Percentiles rank a stretch among this genome's conserved stretches.
Conservation (phyloP, 495 filamentous ascomycete genomes). For the Penicillium malachiteum region DNA sequence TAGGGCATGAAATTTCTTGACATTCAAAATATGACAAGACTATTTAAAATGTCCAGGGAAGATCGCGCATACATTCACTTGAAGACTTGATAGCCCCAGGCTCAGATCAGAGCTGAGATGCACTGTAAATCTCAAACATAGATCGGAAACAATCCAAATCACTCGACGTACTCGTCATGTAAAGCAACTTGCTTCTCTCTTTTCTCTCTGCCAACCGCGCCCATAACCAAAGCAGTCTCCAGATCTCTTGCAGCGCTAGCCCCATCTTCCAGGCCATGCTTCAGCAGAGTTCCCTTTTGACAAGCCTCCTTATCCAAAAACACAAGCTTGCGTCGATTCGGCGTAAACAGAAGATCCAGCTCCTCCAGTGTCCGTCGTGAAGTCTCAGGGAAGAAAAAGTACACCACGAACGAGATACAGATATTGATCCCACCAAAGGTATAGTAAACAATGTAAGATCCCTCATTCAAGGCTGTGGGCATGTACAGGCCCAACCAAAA, state of each 20-base stretch:
- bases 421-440: background rate
- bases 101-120: too few relatives aligned
- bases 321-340: background rate
- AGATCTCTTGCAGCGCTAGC: background rate
- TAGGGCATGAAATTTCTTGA: too few relatives aligned
- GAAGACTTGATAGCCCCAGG: too few relatives aligned
- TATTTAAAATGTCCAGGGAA: too few relatives aligned
- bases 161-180: background rate
- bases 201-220: background rate
- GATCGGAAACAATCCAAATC: background rate
- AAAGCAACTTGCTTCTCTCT: background rate
- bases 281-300: background rate
- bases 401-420: background rate
- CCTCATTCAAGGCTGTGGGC: slow-evolving; percentile 1
- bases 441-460: slow-evolving; percentile 1
- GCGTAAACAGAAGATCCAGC: background rate
- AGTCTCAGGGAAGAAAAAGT: slow-evolving; percentile 1
- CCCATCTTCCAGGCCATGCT: background rate
- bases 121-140: too few relatives aligned
- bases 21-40: too few relatives aligned
- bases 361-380: slow-evolving; percentile 1
- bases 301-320: slow-evolving; percentile 2
- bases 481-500: background rate
- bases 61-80: too few relatives aligned
- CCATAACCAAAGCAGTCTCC: background rate